Percentiles rank a stretch among this genome's conserved stretches.
phyloP scores from a whole-genome alignment of 495 filamentous ascomycete species.

The Xylaria longipes region DNA sequence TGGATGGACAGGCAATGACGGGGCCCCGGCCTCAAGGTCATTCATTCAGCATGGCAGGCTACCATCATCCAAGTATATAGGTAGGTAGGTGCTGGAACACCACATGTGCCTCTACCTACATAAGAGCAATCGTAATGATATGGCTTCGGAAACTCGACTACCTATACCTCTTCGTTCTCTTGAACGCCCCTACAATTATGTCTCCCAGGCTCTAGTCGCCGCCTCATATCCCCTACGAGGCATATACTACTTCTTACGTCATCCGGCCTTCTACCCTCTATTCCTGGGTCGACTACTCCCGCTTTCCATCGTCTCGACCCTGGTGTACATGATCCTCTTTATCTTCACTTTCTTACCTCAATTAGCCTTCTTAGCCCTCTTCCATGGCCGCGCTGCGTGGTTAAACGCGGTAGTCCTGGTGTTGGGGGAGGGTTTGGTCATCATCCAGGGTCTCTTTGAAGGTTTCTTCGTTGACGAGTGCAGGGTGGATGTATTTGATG shows the following conservation, averaged over 20 bases:
- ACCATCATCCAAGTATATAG: too few relatives aligned
- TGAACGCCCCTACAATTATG: slow-evolving; percentile 36
- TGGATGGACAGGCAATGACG: too few relatives aligned
- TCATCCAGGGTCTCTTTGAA: slow-evolving; percentile 79
- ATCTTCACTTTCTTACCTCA: slow-evolving; percentile 89
- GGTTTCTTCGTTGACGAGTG: slow-evolving; percentile 82
- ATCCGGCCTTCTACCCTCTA: slow-evolving; percentile 69
- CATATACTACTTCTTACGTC: slow-evolving; percentile 75
- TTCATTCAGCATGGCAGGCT: too few relatives aligned
- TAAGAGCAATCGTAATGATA: slow-evolving; percentile 20
- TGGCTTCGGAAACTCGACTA: slow-evolving; percentile 35
- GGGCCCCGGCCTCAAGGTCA: too few relatives aligned
- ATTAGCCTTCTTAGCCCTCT: slow-evolving; percentile 77
- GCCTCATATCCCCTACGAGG: slow-evolving; percentile 60
- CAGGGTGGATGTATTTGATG: slow-evolving; percentile 92
- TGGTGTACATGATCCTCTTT: slow-evolving; percentile 79
- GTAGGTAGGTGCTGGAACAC: not conserved
- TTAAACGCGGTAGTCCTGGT: slow-evolving; percentile 79
- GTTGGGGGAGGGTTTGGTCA: slow-evolving; percentile 78
- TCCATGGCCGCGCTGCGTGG: slow-evolving; percentile 82
- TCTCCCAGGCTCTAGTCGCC: slow-evolving; percentile 39
- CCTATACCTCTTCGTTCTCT: slow-evolving; percentile 36
- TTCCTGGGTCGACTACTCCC: slow-evolving; percentile 73
- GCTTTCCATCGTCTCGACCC: slow-evolving; percentile 72
- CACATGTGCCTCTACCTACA: not conserved